phyloP scores from a whole-genome alignment of 2,329 filamentous ascomycete genomes.

The Sporothrix protearum region DNA sequence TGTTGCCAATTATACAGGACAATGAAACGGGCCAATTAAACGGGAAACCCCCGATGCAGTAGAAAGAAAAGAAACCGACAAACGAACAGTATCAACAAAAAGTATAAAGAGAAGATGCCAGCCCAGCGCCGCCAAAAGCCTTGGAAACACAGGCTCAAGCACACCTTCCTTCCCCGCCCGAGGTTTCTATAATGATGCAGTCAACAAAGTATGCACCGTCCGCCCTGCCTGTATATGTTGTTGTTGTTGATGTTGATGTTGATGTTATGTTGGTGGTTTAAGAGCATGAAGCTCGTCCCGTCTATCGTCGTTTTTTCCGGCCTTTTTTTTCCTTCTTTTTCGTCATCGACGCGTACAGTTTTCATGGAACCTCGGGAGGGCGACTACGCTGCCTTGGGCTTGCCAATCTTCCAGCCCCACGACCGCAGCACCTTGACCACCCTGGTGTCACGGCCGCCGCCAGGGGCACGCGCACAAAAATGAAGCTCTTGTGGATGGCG shows the following conservation, averaged over 20 bases:
- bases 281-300: neutral
- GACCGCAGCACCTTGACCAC: constrained; percentile 82
- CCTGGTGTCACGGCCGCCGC: constrained; percentile 85
- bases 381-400: constrained; percentile 43
- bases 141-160: too few relatives aligned
- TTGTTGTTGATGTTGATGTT: neutral
- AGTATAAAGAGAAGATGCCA: neutral
- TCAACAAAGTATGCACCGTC: neutral
- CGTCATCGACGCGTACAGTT: neutral
- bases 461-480: constrained; percentile 90
- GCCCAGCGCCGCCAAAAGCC: neutral
- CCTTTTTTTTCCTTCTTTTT: too few relatives aligned
- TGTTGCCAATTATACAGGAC: neutral
- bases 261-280: neutral
- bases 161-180: neutral
- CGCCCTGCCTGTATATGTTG: constrained; percentile 7
- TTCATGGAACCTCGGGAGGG: too few relatives aligned
- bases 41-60: neutral
- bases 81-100: neutral
- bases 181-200: constrained; percentile 2
- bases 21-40: too few relatives aligned
- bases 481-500: constrained; percentile 96
- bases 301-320: neutral
- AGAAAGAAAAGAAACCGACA: neutral
- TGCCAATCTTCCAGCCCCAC: constrained; percentile 96